Percentiles rank a stretch among this genome's conserved stretches.
Conservation (phyloP, 1,139 yeast species). For the Saccharomyces hybrid region DNA sequence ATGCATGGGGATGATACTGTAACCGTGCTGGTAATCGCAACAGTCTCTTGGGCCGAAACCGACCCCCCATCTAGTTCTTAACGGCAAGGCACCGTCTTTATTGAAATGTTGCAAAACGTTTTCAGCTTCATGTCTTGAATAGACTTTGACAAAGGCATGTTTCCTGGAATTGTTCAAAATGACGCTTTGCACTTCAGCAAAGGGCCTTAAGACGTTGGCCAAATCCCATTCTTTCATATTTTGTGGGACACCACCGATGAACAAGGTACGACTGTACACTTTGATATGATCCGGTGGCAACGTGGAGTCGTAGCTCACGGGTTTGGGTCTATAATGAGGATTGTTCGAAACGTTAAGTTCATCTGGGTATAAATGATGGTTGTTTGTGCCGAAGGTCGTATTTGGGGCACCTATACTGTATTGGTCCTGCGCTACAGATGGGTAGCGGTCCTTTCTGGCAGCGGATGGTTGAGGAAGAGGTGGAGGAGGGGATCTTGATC, state of each 20-base stretch:
- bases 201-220: conserved; percentile 65
- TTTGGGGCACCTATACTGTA: conserved; percentile 14
- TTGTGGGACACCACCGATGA: conserved; percentile 88
- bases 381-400: conserved; percentile 23
- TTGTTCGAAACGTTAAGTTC: conserved; percentile 64
- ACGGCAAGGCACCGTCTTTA: conserved; percentile 47
- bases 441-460: conserved; percentile 9
- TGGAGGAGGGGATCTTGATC: conserved; percentile 33
- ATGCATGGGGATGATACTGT: conserved; percentile 75
- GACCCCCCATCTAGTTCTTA: conserved; percentile 96
- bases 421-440: conserved; percentile 4
- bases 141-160: conserved; percentile 95
- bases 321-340: conserved; percentile 66
- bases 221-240: conserved; percentile 71
- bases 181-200: conserved; percentile 89
- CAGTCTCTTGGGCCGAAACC: conserved; percentile 99
- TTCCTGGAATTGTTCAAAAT: conserved; percentile 81
- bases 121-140: conserved; percentile 91
- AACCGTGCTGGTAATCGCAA: conserved; percentile 88
- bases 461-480: conserved; percentile 5
- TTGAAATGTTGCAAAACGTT: conserved; percentile 55
- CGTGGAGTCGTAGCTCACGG: conserved; percentile 58
- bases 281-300: conserved; percentile 77
- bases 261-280: conserved; percentile 82
- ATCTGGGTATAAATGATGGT: conserved; percentile 36